Evolutionary conservation across 2,329 filamentous ascomycete species (phyloP).

Genomic region (Fusarium sp.): DNA sequence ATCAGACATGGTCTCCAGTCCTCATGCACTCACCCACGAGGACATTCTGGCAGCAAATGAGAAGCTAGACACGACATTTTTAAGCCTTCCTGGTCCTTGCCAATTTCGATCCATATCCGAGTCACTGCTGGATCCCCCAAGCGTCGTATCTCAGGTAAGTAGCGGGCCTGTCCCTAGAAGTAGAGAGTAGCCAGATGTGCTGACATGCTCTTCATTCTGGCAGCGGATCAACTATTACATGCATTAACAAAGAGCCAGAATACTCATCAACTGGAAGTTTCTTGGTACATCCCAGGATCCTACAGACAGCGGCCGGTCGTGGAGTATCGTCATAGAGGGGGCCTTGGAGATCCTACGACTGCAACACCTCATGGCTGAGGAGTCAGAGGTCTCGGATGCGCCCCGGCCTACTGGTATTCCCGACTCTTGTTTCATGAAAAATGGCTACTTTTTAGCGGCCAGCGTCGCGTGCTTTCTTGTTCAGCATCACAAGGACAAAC

Average conservation of each 20-base stretch:
- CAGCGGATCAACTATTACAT: neutral
- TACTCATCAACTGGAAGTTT: neutral
- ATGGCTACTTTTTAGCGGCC: neutral
- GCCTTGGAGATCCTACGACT: neutral
- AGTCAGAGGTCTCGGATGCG: neutral
- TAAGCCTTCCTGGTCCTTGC: neutral
- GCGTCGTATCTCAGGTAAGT: neutral
- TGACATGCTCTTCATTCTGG: rapidly evolving
- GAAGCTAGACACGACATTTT: neutral
- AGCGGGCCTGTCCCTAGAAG: too few relatives aligned
- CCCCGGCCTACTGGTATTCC: neutral
- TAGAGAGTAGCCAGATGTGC: neutral
- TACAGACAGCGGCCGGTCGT: neutral
- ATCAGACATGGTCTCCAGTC: neutral
- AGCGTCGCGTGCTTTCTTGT: neutral
- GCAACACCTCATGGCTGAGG: neutral
- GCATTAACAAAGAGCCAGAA: neutral
- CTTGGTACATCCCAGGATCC: neutral
- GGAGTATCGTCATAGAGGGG: neutral
- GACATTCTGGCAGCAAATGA: neutral
- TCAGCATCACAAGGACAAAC: neutral
- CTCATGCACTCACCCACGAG: neutral
- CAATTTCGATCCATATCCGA: neutral
- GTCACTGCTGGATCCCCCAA: neutral
- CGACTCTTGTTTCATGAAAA: neutral